Percentiles rank a stretch among this genome's conserved stretches.
Evolutionary conservation across 805 yeast species (phyloP).

Genomic region (Sugiyamaella valdiviana): DNA sequence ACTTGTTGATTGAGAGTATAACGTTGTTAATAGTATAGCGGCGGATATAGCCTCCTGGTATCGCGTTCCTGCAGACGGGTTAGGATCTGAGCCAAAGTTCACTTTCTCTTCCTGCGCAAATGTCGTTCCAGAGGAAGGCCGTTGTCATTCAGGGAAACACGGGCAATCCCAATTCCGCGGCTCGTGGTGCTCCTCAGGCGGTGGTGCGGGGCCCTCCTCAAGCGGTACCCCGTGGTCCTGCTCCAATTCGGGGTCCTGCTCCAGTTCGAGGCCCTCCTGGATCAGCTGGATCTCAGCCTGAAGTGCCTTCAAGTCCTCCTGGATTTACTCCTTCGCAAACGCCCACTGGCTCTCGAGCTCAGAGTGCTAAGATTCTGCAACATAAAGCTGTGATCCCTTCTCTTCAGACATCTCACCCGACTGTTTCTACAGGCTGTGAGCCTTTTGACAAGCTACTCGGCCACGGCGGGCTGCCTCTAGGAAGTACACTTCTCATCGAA

Average conservation of each 20-base stretch:
- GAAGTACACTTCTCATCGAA: slow-evolving; percentile 61
- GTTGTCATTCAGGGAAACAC: slow-evolving; percentile 13
- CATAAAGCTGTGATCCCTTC: slow-evolving; percentile 75
- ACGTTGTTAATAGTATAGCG: too few relatives aligned
- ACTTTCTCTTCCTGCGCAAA: background rate
- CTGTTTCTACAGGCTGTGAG: slow-evolving; percentile 72
- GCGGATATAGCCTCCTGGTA: too few relatives aligned
- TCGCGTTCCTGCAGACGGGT: background rate
- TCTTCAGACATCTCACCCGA: slow-evolving; percentile 61
- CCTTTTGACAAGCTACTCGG: slow-evolving; percentile 69
- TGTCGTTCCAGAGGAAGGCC: slow-evolving; percentile 21
- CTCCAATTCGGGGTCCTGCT: too few relatives aligned
- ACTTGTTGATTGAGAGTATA: too few relatives aligned
- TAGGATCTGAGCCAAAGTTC: background rate
- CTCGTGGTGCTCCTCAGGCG: background rate
- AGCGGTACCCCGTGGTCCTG: slow-evolving; percentile 3
- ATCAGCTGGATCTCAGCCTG: too few relatives aligned
- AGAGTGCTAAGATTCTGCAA: slow-evolving; percentile 1
- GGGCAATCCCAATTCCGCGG: background rate
- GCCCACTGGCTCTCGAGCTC: background rate
- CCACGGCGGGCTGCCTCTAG: slow-evolving; percentile 84
- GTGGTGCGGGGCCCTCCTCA: background rate
- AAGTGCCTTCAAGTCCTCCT: background rate
- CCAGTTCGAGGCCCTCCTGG: too few relatives aligned
- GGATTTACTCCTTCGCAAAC: background rate